Evolutionary conservation across 106 monocot species (phyloP).

Genomic region (Xerophyta viscosa): DNA sequence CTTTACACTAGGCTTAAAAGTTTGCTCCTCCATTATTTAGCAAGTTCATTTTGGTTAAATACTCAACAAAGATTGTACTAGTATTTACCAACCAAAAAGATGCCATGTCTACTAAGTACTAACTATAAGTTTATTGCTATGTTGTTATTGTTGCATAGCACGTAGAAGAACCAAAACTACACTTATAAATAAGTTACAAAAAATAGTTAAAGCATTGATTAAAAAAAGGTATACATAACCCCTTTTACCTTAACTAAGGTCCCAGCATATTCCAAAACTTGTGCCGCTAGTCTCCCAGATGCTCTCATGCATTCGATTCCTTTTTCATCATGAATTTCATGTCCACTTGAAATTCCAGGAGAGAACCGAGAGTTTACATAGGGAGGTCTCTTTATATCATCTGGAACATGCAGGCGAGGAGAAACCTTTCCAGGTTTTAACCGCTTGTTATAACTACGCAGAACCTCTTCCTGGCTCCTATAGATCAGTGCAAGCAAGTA

Average conservation of each 20-base stretch:
- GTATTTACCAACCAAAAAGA: too few relatives aligned
- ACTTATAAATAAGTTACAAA: too few relatives aligned
- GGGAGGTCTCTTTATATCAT: constrained; percentile 70
- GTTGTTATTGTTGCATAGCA: too few relatives aligned
- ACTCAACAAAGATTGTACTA: too few relatives aligned
- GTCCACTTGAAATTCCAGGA: constrained; percentile 64
- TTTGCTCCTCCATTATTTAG: too few relatives aligned
- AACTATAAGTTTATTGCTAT: too few relatives aligned
- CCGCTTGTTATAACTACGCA: constrained; percentile 35
- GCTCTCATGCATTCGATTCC: constrained; percentile 89
- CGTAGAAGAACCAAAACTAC: too few relatives aligned
- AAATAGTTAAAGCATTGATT: not conserved
- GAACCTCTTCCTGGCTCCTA: constrained; percentile 41
- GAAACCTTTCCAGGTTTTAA: constrained; percentile 86
- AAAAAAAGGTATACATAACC: constrained; percentile 5
- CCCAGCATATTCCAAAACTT: constrained; percentile 86
- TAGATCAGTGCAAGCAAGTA: too few relatives aligned
- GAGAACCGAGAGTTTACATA: constrained; percentile 58
- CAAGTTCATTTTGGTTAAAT: too few relatives aligned
- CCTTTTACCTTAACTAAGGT: constrained; percentile 71
- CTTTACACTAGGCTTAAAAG: too few relatives aligned
- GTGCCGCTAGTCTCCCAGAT: constrained; percentile 90
- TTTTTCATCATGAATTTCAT: constrained; percentile 79
- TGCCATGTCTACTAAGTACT: too few relatives aligned
- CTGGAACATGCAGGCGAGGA: constrained; percentile 65